Base-by-base conservation (phyloP, 352 stramenopile genomes). In the Phytophthora citricola region DNA sequence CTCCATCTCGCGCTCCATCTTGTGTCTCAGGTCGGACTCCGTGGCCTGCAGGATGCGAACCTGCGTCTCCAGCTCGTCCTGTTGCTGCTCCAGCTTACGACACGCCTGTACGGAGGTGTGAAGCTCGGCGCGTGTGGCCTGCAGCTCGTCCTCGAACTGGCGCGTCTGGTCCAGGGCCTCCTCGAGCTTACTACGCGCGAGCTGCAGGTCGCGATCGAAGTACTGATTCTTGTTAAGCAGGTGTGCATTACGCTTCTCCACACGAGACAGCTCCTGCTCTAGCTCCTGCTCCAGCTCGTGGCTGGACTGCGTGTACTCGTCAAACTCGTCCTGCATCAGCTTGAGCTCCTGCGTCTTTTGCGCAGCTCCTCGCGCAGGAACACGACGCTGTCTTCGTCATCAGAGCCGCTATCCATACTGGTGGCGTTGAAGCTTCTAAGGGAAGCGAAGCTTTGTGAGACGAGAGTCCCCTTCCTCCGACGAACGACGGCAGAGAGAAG, bases 1-100 rank as follows among this genome's bases (percentile, higher is more conserved):
- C 63, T 95, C 87, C 54, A 92, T 91, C 70, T 93, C 87, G 7
- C 85, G 82, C 72, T 95, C 87, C 71, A 95, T 85, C 45, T 91
- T 88, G 76, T 95, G 85, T 11, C 74, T 71, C 49, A 95, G 53
- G 65, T 95, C 87, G 8, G 75, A 78, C 41, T 93, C 87, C 0
- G 87, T 94, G 22, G 87, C 87, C 59, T 91, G 78, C 40, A 95
- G 62, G 14, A 95, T 87, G 56, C 87, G 87, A 55, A 95, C 85
- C 59, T 94, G 85, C 11, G 87, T 95, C 51, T 84, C 65, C 27
- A 94, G 61, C 15, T 93, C 85, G 56, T 95, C 87, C 38, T 91
- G 74, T 39, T 95, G 79, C 63, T 92, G 83, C 56, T 93, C 85
- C 0, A 92, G 69, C 34, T 68, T 68, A 27, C 80, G 79, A 49